phyloP scores from a whole-genome alignment of 1,284 basidiomycete genomes.

The Rhodotorula sp. region DNA sequence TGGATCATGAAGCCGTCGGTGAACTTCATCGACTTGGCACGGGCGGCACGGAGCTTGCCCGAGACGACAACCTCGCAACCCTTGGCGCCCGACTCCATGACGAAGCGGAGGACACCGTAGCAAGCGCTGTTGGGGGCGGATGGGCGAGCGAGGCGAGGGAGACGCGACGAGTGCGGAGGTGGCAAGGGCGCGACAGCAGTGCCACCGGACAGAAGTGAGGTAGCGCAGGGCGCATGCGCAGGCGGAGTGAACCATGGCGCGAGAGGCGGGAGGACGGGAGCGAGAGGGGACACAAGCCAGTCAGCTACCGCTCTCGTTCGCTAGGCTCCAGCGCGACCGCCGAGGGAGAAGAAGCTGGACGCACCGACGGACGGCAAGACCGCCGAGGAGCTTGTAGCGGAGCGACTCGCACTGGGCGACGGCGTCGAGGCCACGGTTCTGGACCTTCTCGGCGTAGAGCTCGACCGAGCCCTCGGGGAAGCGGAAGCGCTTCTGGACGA shows the following conservation, averaged over 20 bases:
- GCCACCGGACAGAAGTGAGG: no score
- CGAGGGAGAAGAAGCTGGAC: slow-evolving; percentile 44
- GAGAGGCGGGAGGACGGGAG: background rate
- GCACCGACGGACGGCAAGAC: slow-evolving; percentile 95
- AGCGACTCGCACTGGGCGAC: slow-evolving; percentile 99
- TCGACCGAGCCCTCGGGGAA: slow-evolving; percentile 99
- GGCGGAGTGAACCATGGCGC: no score
- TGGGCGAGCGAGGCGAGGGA: background rate
- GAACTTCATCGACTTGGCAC: slow-evolving; percentile 99
- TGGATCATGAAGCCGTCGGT: slow-evolving; percentile 99
- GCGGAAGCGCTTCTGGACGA: slow-evolving; percentile 99
- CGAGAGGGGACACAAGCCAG: background rate
- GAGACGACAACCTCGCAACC: slow-evolving; percentile 99
- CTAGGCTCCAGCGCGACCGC: no score
- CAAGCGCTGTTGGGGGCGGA: slow-evolving; percentile 68
- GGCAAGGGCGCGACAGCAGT: background rate
- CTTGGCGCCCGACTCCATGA: slow-evolving; percentile 99
- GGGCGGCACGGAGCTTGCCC: slow-evolving; percentile 98
- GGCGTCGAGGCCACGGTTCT: slow-evolving; percentile 97
- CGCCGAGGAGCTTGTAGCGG: slow-evolving; percentile 98
- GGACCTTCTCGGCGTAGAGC: slow-evolving; percentile 99
- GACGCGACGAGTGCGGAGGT: background rate
- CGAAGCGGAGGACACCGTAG: slow-evolving; percentile 99
- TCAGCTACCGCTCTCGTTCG: background rate
- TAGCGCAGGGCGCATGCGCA: no score